phyloP scores from a whole-genome alignment of 73 alveolate species.

The Halteria grandinella region DNA sequence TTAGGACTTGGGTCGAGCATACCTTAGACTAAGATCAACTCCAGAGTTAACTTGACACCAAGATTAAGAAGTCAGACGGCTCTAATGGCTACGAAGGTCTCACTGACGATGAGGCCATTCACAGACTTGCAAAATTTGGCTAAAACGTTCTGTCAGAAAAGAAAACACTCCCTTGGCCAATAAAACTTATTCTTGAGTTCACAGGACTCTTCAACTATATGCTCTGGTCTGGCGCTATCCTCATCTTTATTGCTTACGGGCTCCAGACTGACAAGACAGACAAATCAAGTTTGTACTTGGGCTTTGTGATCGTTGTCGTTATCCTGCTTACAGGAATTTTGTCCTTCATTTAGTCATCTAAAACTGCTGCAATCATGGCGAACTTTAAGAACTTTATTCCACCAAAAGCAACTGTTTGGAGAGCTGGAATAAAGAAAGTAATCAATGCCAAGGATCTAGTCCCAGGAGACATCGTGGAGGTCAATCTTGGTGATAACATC shows the following conservation, averaged over 20 bases:
- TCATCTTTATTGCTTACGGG: slow-evolving; percentile 79
- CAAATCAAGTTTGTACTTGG: slow-evolving; percentile 78
- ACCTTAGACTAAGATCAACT: no score
- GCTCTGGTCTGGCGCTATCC: slow-evolving; percentile 83
- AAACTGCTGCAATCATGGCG: slow-evolving; percentile 88
- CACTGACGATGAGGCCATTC: slow-evolving; percentile 64
- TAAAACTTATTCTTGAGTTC: slow-evolving; percentile 74
- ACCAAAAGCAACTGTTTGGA: slow-evolving; percentile 80
- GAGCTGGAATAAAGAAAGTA: slow-evolving; percentile 83
- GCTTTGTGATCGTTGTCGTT: slow-evolving; percentile 72
- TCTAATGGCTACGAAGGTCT: slow-evolving; percentile 68
- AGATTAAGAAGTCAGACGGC: no score
- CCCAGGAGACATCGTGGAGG: slow-evolving; percentile 96
- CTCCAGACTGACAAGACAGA: slow-evolving; percentile 66
- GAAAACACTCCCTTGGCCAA: slow-evolving; percentile 79
- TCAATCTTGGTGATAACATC: slow-evolving; percentile 94
- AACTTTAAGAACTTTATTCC: slow-evolving; percentile 88
- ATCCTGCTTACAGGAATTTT: slow-evolving; percentile 81
- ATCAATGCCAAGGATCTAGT: slow-evolving; percentile 87
- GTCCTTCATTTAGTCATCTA: slow-evolving; percentile 72
- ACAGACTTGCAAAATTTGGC: slow-evolving; percentile 61
- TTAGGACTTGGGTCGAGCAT: no score
- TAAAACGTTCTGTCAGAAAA: slow-evolving; percentile 80
- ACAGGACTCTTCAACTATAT: slow-evolving; percentile 82
- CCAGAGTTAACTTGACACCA: no score